Base-by-base conservation (phyloP, 2,329 filamentous ascomycete genomes). In the Ophiocordyceps camponoti-saundersi region DNA sequence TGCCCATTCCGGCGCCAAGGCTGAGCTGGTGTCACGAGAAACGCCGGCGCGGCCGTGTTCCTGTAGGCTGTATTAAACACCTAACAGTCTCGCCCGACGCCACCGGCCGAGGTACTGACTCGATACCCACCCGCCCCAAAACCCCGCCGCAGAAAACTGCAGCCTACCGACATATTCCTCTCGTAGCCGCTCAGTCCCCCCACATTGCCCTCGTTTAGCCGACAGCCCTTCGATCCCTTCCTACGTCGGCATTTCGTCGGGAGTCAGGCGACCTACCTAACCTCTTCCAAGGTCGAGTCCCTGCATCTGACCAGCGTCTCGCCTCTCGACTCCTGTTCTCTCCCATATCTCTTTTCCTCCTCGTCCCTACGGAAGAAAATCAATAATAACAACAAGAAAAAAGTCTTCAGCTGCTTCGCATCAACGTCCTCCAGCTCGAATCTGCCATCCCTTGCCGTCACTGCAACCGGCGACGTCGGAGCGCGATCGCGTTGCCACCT, bases 71-170 rank as follows among this genome's bases (percentile, higher is more conserved):
- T n/a, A n/a, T n/a, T n/a, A n/a, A n/a, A n/a, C 23, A 4, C 23
- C 8, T 26, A 26, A 26, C 23, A 26, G 23, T 85, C 82, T 52
- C 87, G 82, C 2, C 32, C 32, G 32, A 13, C 32, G 32, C 32
- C 11, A 34, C 5, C 11, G 12, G 11, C 11, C 11, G 11, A 15
- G 32, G 13, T n/a, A 36, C 32, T 36, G n/a, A 13, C 32, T 36
- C 32, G 32, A 13, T 36, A 15, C 32, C 32, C 32, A 13, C n/a
- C 32, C 11, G 6, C 13, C 32, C 32, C 13, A 36, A 5, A 36
- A 6, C 32, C 32, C 10, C n/a, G 32, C 32, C 13, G 13, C 11
- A 4, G 4, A 8, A 5, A 26, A 26, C 23, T 26, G 23, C 23
- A 8, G 23, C 8, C 8, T 16, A 6, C 32, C 32, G 32, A 36